Evolutionary conservation across 345 rosid genomes (phyloP), one percentile per base, ranked within the genome.

Genomic region (Eucalyptus urophylla): DNA sequence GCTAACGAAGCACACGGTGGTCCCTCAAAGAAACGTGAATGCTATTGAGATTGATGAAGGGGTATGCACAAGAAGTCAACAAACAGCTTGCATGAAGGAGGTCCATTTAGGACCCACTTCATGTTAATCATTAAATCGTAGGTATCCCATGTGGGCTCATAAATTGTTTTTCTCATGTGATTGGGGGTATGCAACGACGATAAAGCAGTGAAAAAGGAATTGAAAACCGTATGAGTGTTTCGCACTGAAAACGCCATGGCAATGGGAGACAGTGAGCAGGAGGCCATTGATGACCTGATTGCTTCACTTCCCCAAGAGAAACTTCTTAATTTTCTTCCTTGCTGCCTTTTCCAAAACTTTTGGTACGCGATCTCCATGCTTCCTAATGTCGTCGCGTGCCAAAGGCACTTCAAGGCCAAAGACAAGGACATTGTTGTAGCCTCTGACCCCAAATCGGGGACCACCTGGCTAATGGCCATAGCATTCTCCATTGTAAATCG

Each of bases 401-500:
- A 89, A 4, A 86, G 45, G 1, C 90, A 92, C 37, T 93, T 93
- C 80, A 44, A 40, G 33, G 90, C 92, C 17, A 67, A 9, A 24
- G 83, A 89, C 49, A 43, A 45, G 6, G 93, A 93, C 86, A 87
- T 90, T 33, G 14, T 92, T 21, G 15, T 93, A 8, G 90, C 89
- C 49, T 65, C 91, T 16, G 8, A 60, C 6, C 92, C 94, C 8
- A 93, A 93, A 62, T 90, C 93, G 4, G 94, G 94, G 33, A 92
- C 92, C 5, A 91, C 94, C 1, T 93, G 94, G 94, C 86, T 91
- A 3, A 91, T 92, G 72, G 92, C 93, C 15, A 53, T 93, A 8
- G 29, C 37, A 1, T 91, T 90, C 45, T 44, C 92, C 15, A 88
- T 87, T n/a, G 25, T 90, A 3, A 83, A 90, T 31, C 92, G 92